Base-by-base conservation (phyloP, 768 basidiomycete species). In the Psilocybe cyanescens region DNA sequence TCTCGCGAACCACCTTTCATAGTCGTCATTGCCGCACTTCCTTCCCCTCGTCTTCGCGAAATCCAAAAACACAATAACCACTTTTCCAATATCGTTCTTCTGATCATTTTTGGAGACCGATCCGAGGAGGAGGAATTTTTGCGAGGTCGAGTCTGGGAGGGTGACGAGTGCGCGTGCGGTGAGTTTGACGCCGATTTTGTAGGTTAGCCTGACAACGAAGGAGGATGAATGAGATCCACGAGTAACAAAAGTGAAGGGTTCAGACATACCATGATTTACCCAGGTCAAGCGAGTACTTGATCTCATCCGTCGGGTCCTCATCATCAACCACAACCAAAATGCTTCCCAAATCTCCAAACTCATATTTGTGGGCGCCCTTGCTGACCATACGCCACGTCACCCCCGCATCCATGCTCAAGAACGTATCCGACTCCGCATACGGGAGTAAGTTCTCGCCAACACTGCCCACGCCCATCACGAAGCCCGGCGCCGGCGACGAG, bases 391-490 rank as follows among this genome's bases (percentile, higher is more conserved):
- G 76, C 97, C 97, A 99, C 4, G 86, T 85, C 12, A 95, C 66
- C 1, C 97, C 97, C 0, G 89, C 95, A 68, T 99, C 94, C 0
- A 83, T 90, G 66, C 94, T 96, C 61, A 99, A 72, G 80, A 97
- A 99, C 0, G 97, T 98, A 68, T 97, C 94, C 68, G 92, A 89
- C 39, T 97, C 89, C 46, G 91, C 87, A 67, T 98, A 98, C 0
- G 86, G 77, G 16, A 78, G 71, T 7, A 98, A 78, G 11, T 76
- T 73, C 19, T 81, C 75, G 2, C 97, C 95, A 37, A 97, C 83
- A 0, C 87, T 91, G 5, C 97, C 97, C 1, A 99, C 95, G n/a
- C 92, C 97, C 92, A 99, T 97, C 30, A 94, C 90, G 61, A 94
- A 84, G 0, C 97, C 97, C 0, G 97, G 97, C 0, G 96, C 97